These are phyloP conservation scores for Pleurotus pulmonarius DNA, from an alignment of 768 basidiomycete genomes.

Conservation along the genomic window DNA sequence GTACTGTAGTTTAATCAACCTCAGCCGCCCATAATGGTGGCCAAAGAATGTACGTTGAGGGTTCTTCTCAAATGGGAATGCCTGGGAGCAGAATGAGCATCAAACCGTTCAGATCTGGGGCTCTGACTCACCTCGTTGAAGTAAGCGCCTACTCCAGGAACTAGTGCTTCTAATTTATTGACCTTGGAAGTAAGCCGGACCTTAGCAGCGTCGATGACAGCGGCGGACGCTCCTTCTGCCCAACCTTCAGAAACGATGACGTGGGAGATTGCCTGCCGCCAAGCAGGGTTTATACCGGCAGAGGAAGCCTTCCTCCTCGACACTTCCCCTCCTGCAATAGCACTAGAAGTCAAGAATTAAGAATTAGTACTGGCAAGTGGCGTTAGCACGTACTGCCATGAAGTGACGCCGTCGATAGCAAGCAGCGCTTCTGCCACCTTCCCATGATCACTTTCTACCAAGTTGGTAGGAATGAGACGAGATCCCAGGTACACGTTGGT, in stretches of 20 bases:
- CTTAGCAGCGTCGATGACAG: conserved; percentile 15
- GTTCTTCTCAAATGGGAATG: conserved; percentile 36
- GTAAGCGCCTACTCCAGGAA: conserved; percentile 38
- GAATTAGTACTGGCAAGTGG: too few species aligned
- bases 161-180: conserved; percentile 20
- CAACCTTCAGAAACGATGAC: conserved; percentile 19
- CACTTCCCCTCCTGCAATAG: conserved; percentile 43
- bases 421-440: conserved; percentile 19
- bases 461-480: conserved; percentile 28
- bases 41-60: conserved; percentile 45
- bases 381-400: conserved; percentile 10
- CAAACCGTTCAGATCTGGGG: not conserved
- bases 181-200: conserved; percentile 17
- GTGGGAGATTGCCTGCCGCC: conserved; percentile 38
- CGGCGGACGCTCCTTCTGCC: conserved; percentile 22
- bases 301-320: conserved; percentile 30
- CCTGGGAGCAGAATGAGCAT: conserved; percentile 24
- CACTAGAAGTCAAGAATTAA: conserved; percentile 18
- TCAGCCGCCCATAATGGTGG: conserved; percentile 33
- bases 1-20: conserved; percentile 38
- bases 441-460: conserved; percentile 18
- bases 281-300: conserved; percentile 42
- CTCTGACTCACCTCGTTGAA: conserved; percentile 39
- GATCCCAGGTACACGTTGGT: conserved; percentile 24
- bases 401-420: conserved; percentile 2